Base-by-base conservation (phyloP, 345 rosid species). In the Arabidopsis suecica region DNA sequence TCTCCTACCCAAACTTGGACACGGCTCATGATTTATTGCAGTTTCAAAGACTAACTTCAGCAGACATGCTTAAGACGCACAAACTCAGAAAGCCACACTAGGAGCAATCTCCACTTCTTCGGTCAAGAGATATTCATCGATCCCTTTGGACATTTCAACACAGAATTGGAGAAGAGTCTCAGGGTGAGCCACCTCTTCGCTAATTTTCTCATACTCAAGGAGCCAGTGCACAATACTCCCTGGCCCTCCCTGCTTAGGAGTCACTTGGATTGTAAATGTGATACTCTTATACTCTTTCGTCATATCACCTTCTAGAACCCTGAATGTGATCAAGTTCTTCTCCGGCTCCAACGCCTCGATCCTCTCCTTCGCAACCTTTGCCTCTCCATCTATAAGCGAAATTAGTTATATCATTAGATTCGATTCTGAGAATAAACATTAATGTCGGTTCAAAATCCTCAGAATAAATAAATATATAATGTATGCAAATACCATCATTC, bases 201-300 rank as follows among this genome's bases (percentile, higher is more conserved):
- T 33, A 32, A 48, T 32, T 40, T 72, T 72, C 61, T 72, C 68
- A 23, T 72, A 72, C 61, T 72, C 76, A 13, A 79, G 7, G 20
- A 45, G 77, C 79, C 76, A 79, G 20, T 79, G 63, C 42, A 33
- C 82, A 3, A 70, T 20, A 61, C 73, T 44, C 6, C 79, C 76
- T 0, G 56, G 42, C 12, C 45, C 77, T 25, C 8, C 77, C 7
- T 53, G 59, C 50, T 79, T 79, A 55, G 79, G 76, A n/a, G 63
- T 71, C 10, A 33, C 72, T 16, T 75, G 62, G 6, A 50, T 18
- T 23, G 25, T 23, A 23, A 23, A 23, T 0, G 72, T 74, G 40
- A 67, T 13, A 41, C 59, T 58, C 61, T 72, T 40, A 63, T 55
- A 72, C 42, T 78, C 81, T 40, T 78, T 48, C 68, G 48, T 40